Evolutionary conservation across 2,329 filamentous ascomycete species (phyloP), one percentile per base, ranked within the genome.

Genomic region (Pseudomassariella vexata): DNA sequence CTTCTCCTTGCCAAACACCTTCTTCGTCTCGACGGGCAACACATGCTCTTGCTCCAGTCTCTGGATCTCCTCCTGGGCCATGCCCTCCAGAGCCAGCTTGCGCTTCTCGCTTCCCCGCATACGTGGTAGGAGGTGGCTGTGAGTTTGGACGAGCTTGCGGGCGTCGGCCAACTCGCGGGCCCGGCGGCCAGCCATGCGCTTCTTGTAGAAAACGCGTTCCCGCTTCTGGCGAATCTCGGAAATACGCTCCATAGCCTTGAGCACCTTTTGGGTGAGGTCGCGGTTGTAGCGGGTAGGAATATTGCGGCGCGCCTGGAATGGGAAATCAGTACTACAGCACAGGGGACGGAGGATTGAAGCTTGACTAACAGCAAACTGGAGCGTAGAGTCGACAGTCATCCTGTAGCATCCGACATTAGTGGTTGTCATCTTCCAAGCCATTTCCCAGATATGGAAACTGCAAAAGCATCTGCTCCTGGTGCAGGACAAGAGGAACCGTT

Each of bases 241-340:
- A 49, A 96, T 82, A 43, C 90, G 77, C 63, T 86, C 74, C 88
- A 98, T 98, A 46, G 89, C 90, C 56, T 84, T 79, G 61, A 96
- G 73, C 11, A 92, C 96, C 53, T 84, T 87, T 48, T 76, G 73
- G 43, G 95, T 79, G 44, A 95, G 78, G 49, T 94, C 86, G 61
- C 92, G 82, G 76, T 95, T 86, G 78, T 98, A 98, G 56, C 90
- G 86, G 40, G 94, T 79, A 45, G 92, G 92, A 19, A 94, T 78
- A 70, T 98, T 95, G 69, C 92, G 85, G 56, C 87, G 84, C 47
- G 87, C 85, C 41, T 86, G 84, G 19, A 34, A 34, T 28, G 16
- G 18, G 11, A 28, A 19, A 9, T 18, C 12, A 8, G 26, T n/a
- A 12, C 14, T 19, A 12, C n/a, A 16, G 11, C 11, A 26, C 11